Conservation (phyloP, 1,139 yeast genomes). For the Waltiozyma solani region DNA sequence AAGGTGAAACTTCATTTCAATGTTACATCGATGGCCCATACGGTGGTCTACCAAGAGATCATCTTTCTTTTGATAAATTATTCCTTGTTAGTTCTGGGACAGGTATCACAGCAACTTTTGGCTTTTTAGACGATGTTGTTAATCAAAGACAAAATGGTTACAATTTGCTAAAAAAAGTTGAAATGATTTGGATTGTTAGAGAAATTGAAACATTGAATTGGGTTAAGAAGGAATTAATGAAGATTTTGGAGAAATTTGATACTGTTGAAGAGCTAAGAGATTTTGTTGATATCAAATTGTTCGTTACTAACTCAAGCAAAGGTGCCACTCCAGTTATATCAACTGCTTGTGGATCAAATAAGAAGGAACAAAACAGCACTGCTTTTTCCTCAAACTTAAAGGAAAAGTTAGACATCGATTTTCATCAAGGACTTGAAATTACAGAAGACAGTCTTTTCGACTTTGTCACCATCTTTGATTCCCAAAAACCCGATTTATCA, state of each 20-base stretch:
- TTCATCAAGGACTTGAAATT: no score
- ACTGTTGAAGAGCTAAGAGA: conserved; percentile 1
- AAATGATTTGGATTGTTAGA: conserved; percentile 42
- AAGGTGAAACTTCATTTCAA: conserved; percentile 12
- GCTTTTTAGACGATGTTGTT: conserved; percentile 26
- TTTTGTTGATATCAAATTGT: conserved; percentile 10
- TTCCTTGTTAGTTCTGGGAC: conserved; percentile 38
- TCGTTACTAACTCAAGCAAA: conserved; percentile 16
- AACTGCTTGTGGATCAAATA: no score
- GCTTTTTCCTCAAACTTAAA: no score
- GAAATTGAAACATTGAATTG: conserved; percentile 31
- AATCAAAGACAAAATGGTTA: conserved; percentile 4
- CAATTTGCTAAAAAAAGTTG: conserved; percentile 20
- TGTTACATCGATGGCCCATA: conserved; percentile 55
- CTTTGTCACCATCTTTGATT: conserved; percentile 5
- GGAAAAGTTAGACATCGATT: no score
- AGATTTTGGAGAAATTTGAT: conserved; percentile 6
- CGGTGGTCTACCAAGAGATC: conserved; percentile 47
- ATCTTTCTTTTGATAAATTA: conserved; percentile 38
- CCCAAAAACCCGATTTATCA: conserved; percentile 28
- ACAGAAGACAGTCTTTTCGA: not conserved
- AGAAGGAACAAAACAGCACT: no score
- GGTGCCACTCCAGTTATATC: no score
- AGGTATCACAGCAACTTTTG: conserved; percentile 46
- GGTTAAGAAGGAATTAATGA: conserved; percentile 32